These are phyloP conservation scores for Vitis riparia DNA, from an alignment of 164 flowering plant genomes.

Conservation along the genomic window DNA sequence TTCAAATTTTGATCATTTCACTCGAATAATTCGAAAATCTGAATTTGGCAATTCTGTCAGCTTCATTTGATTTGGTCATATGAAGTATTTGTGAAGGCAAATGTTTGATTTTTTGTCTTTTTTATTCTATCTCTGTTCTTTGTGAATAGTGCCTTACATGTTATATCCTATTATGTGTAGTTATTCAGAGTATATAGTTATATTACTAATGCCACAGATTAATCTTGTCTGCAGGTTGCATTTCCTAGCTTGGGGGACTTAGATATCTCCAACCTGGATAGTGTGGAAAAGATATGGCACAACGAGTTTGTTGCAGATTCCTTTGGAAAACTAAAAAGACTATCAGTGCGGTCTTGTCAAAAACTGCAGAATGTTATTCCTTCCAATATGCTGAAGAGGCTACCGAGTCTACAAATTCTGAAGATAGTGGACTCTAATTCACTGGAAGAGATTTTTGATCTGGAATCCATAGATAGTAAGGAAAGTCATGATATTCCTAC, in stretches of 20 bases:
- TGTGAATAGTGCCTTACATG: no score
- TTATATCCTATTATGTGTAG: background rate
- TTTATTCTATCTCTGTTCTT: no score
- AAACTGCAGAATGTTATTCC: conserved; percentile 7
- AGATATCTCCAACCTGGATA: background rate
- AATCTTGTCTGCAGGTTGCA: conserved; percentile 4
- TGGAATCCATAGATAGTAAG: background rate
- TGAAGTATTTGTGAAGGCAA: no score
- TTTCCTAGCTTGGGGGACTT: conserved; percentile 9
- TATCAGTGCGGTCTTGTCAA: background rate
- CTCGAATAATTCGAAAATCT: no score
- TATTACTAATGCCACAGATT: background rate
- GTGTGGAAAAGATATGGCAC: conserved; percentile 11
- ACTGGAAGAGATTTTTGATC: conserved; percentile 6
- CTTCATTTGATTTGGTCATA: no score
- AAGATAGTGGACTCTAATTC: background rate
- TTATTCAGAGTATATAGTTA: no score
- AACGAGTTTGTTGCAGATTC: background rate
- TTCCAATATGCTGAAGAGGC: background rate
- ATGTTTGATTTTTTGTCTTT: no score
- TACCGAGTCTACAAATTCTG: background rate
- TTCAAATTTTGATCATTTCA: no score
- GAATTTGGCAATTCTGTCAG: no score
- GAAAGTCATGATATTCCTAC: background rate
- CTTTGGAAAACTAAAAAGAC: conserved; percentile 2